phyloP scores from a whole-genome alignment of 345 rosid genomes.

The Aquilaria sinensis region DNA sequence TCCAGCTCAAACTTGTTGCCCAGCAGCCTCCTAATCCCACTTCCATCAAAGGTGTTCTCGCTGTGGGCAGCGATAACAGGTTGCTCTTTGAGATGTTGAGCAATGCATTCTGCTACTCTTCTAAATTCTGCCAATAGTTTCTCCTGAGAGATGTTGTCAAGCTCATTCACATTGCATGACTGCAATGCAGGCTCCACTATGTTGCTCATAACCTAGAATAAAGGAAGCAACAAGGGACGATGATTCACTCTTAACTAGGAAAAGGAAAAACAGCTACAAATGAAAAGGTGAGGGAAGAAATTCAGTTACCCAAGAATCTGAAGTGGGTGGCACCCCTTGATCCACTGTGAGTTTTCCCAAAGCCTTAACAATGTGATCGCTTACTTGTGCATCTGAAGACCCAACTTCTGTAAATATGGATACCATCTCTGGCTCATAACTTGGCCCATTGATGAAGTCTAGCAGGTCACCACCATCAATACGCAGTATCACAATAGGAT shows the following conservation, averaged over 20 bases:
- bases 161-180: conserved; percentile 26
- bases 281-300: neutral
- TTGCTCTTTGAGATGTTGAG: conserved; percentile 76
- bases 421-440: conserved; percentile 59
- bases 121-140: conserved; percentile 59
- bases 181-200: conserved; percentile 65
- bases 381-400: conserved; percentile 37
- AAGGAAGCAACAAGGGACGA: neutral
- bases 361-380: conserved; percentile 44
- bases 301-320: conserved; percentile 68
- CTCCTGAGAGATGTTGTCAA: conserved; percentile 42
- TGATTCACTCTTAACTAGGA: too few relatives aligned
- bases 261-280: too few relatives aligned
- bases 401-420: conserved; percentile 48
- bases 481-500: conserved; percentile 88
- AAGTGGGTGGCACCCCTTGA: conserved; percentile 85
- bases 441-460: conserved; percentile 65
- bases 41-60: conserved; percentile 84
- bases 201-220: conserved; percentile 60
- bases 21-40: conserved; percentile 61
- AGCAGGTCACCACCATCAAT: conserved; percentile 92
- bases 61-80: conserved; percentile 94
- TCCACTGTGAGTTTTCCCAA: conserved; percentile 74
- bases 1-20: conserved; percentile 81
- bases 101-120: conserved; percentile 55